phyloP scores from a whole-genome alignment of 495 filamentous ascomycete genomes.

The Staphylotrichum longicolle region DNA sequence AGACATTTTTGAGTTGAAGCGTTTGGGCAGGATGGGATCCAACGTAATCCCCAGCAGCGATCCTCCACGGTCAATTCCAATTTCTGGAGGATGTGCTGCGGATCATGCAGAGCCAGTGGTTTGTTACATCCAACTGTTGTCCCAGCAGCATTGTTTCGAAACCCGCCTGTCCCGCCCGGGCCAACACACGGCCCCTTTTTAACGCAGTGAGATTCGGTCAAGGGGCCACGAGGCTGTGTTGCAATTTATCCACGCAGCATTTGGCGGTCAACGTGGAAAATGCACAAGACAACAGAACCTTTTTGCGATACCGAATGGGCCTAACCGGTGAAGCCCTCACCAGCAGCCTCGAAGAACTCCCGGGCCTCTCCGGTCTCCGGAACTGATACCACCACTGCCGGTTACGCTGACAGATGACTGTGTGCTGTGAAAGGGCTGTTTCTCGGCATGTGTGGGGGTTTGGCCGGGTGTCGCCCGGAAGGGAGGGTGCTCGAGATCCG shows the following conservation, averaged over 20 bases:
- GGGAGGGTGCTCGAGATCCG: slow-evolving; percentile 1
- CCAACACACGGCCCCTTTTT: neutral
- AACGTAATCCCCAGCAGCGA: slow-evolving; percentile 3
- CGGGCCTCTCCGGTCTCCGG: slow-evolving; percentile 5
- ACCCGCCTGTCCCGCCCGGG: neutral
- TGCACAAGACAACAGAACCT: neutral
- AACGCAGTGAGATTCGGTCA: neutral
- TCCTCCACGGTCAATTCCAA: neutral
- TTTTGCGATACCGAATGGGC: neutral
- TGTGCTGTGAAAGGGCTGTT: neutral
- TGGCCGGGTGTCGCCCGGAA: slow-evolving; percentile 2
- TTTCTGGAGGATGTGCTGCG: slow-evolving; percentile 6
- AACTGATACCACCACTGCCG: neutral
- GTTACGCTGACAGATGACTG: neutral
- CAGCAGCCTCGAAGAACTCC: neutral
- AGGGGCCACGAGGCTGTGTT: neutral
- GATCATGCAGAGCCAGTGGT: neutral
- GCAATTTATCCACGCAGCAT: neutral
- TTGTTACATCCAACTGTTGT: neutral
- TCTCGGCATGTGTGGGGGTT: slow-evolving; percentile 3
- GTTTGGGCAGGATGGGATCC: neutral
- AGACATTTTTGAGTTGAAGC: too few species aligned
- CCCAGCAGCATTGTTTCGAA: neutral
- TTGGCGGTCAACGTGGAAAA: slow-evolving; percentile 12
- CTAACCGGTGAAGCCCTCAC: neutral